Conservation (phyloP, 2,329 filamentous ascomycete species). For the Didymella glomerata region DNA sequence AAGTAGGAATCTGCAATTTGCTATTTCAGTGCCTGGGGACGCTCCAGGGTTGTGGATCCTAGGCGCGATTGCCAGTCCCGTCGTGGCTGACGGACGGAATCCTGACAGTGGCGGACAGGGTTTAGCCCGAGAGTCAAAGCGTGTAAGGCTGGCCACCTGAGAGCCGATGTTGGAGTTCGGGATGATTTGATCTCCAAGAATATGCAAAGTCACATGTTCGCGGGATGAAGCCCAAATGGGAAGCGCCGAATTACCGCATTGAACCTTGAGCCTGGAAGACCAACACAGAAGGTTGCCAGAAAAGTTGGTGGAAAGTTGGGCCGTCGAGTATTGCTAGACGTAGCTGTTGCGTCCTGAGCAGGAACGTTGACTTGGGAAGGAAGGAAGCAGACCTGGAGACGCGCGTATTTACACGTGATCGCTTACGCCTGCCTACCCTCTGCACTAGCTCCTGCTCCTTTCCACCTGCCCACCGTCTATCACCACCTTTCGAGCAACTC, state of each 20-base stretch:
- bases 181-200: constrained; percentile 8
- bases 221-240: constrained; percentile 29
- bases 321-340: neutral
- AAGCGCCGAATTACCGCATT: constrained; percentile 6
- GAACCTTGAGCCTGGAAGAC: neutral
- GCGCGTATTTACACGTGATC: constrained; percentile 8
- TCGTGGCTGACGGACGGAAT: constrained; percentile 5
- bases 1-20: neutral
- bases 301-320: neutral
- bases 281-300: neutral
- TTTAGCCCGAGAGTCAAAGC: constrained; percentile 3
- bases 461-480: neutral
- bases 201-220: constrained; percentile 32
- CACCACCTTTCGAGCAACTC: constrained; percentile 1
- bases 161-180: constrained; percentile 9
- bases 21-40: neutral
- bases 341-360: neutral
- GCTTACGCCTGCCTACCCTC: neutral
- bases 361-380: neutral
- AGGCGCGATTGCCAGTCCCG: constrained; percentile 12
- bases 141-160: constrained; percentile 10
- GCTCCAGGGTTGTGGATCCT: constrained; percentile 3
- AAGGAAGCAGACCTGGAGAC: neutral
- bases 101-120: constrained; percentile 3
- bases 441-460: neutral